Base-by-base conservation (phyloP, 306 rosid species). In the Begonia peltatifolia region DNA sequence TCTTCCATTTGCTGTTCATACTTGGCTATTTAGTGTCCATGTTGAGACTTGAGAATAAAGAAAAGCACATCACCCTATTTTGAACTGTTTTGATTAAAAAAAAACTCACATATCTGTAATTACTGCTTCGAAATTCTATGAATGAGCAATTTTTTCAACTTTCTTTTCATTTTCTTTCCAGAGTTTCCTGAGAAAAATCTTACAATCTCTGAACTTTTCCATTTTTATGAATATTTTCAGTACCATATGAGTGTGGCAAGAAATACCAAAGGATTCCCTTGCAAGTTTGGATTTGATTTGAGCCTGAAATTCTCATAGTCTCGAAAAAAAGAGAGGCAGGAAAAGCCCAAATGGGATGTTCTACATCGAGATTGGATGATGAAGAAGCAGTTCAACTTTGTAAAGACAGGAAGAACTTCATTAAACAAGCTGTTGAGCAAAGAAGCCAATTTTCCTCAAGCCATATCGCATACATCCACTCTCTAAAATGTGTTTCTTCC, bases 331-430 rank as follows among this genome's bases (percentile, higher is more conserved):
- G 30, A 53, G 6, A 50, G 17, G 58, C 52, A 63, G 56, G 36
- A 44, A 44, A 61, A 47, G 57, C 52, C 20, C 74, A 74, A 71
- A 86, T 90, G 99, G 99, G 99, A 77, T 90, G 99, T 68, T 86
- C 94, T 44, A 71, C 79, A 60, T 86, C 99, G 52, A 86, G 67
- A 74, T 78, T 81, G 57, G 88, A 90, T 46, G 86, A 90, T 66
- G 82, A 65, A 79, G 99, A 86, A 59, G 86, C 81, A 41, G 93
- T 90, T 62, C 74, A 90, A 69, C 87, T 90, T 62, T 90, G 95
- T 60, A 90, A 83, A 79, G 94, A 90, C 54, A 63, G 99, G 55
- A 90, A 75, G 71, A 53, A 43, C 18, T 83, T 83, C 87, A 79
- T 90, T 60, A 81, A 83, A 79, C 88, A 86, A 55, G 95, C 99